Evolutionary conservation across 176 grass and related monocot genomes (phyloP), one percentile per base, ranked within the genome.

Genomic region (Cocos nucifera): DNA sequence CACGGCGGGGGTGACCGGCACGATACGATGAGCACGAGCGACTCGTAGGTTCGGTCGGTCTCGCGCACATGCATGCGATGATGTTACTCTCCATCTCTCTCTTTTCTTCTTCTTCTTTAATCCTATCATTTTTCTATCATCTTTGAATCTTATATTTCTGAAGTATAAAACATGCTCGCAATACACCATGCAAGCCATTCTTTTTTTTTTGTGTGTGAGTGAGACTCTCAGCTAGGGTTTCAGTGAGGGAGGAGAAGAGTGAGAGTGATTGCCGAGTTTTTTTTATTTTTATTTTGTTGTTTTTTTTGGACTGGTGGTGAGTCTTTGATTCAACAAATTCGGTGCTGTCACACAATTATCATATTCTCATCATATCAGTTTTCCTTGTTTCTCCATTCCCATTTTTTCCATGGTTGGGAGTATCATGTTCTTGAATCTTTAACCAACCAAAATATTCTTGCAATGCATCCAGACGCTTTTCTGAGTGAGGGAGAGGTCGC

Each of bases 1-100:
- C 81, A 82, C 4, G 72, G 74, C 22, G 74, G 74, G 0, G 62
- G 73, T 55, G 82, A 89, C 20, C 84, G 84, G 63, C 84, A 98
- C 52, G 84, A 92, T 77, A 98, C 78, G 68, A 86, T 92, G 81
- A 98, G 77, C 85, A 89, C 83, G 28, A 92, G 82, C 78, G 88
- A 92, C 58, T 92, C 84, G 44, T 98, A 92, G 84, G 69, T 25
- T 49, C 52, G 78, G 32, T 39, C 55, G 56, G 32, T 39, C 67
- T 27, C 51, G 22, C 19, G 62, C 51, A 19, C 44, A 20, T 30
- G 30, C 19, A 58, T 62, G 49, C 48, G 59, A 53, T 70, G 75
- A 70, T 70, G 77, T 66, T 70, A 75, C 66, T 69, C 73, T 84
- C 66, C 70, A 73, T 84, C 82, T 81, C 69, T 74, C 66, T 59